Evolutionary conservation across 192 early-diverging fungal species (phyloP).

Genomic region (Coemansia sp.): DNA sequence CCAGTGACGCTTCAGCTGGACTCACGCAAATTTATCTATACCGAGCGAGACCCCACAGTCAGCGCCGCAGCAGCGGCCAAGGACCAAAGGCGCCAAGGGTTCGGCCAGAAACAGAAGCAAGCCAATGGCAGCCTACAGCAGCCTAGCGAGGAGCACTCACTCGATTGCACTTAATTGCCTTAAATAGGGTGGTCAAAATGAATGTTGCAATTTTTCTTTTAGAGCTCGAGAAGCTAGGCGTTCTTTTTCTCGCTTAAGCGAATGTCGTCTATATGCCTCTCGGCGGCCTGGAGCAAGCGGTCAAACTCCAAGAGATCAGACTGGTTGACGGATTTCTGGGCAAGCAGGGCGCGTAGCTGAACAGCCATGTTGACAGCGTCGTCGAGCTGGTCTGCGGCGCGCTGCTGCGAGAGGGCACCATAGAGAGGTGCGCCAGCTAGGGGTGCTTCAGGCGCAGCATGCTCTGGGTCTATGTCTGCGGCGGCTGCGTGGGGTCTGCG

Average conservation of each 20-base stretch:
- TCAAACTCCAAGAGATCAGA: slow-evolving; percentile 39
- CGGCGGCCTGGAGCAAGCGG: slow-evolving; percentile 25
- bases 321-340: slow-evolving; percentile 19
- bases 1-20: slow-evolving; percentile 62
- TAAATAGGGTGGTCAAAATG: not conserved
- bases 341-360: slow-evolving; percentile 30
- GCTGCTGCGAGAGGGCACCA: not conserved
- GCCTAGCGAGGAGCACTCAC: not conserved
- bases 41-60: not conserved
- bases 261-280: slow-evolving; percentile 27
- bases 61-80: slow-evolving; percentile 22
- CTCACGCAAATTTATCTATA: slow-evolving; percentile 48
- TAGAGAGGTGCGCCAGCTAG: slow-evolving; percentile 3
- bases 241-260: slow-evolving; percentile 15
- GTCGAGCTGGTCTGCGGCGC: slow-evolving; percentile 26
- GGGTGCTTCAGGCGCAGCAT: not conserved
- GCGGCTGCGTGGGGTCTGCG: not conserved
- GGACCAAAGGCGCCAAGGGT: slow-evolving; percentile 27
- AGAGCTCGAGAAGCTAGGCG: not conserved
- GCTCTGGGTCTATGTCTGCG: slow-evolving; percentile 8
- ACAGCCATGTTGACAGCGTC: slow-evolving; percentile 21
- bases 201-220: not conserved
- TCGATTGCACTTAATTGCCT: not conserved
- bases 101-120: not conserved
- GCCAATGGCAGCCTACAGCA: not conserved